Evolutionary conservation across 371 early-diverging fungal species (phyloP).

Genomic region (Syncephalastrum contaminatum): DNA sequence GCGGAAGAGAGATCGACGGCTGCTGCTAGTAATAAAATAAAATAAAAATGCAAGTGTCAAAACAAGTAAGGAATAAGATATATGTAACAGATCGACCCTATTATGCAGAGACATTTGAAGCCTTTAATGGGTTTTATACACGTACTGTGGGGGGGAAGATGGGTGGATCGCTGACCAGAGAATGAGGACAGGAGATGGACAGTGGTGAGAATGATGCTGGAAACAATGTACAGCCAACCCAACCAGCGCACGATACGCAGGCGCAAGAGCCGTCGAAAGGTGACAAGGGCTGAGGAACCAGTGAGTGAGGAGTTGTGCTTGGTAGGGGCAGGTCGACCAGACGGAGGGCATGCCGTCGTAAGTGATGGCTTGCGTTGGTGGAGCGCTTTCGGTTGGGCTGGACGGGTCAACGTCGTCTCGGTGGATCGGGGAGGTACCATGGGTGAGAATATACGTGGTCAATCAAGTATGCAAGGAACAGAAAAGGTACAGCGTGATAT

Average conservation of each 20-base stretch:
- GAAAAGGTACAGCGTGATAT: not conserved
- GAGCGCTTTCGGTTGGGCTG: constrained; percentile 9
- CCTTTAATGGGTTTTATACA: not conserved
- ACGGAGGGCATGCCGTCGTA: constrained; percentile 31
- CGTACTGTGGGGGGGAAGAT: not conserved
- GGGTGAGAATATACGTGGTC: not conserved
- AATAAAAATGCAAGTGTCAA: not conserved
- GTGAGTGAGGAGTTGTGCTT: constrained; percentile 5
- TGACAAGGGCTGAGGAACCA: not conserved
- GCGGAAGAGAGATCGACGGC: too few relatives aligned
- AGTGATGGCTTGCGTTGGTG: constrained; percentile 37
- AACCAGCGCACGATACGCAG: constrained; percentile 20
- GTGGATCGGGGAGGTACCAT: not conserved
- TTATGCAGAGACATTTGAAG: not conserved
- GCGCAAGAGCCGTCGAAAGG: constrained; percentile 9
- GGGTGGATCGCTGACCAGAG: constrained; percentile 2
- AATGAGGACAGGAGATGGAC: constrained; percentile 24
- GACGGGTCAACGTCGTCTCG: not conserved
- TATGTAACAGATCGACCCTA: too few relatives aligned
- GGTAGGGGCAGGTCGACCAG: constrained; percentile 9
- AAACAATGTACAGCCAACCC: constrained; percentile 25
- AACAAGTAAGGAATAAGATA: not conserved
- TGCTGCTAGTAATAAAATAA: too few relatives aligned
- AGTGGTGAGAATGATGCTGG: constrained; percentile 29
- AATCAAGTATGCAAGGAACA: too few relatives aligned